Conservation (phyloP, 1,284 basidiomycete species). For the Cutaneotrichosporon cutaneum region DNA sequence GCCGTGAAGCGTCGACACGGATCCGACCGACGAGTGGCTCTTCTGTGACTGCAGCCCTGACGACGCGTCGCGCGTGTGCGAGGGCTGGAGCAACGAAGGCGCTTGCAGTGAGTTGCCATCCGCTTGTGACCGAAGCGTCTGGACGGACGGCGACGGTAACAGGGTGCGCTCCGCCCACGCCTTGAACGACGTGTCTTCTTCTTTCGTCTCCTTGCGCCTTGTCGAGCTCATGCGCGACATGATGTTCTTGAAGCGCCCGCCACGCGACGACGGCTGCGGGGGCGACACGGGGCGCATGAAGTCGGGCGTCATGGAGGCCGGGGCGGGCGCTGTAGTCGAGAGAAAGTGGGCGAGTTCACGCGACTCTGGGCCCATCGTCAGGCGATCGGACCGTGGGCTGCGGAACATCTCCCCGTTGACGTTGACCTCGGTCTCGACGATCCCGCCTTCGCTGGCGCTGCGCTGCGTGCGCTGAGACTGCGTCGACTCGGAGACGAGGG, state of each 20-base stretch:
- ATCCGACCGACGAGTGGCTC: slow-evolving; percentile 15
- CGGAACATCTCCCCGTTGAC: slow-evolving; percentile 1
- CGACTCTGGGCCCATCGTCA: slow-evolving; percentile 17
- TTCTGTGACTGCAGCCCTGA: slow-evolving; percentile 12
- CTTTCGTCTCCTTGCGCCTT: slow-evolving; percentile 1
- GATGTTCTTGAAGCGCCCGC: slow-evolving; percentile 14
- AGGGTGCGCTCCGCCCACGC: slow-evolving; percentile 3
- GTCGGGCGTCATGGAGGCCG: not conserved
- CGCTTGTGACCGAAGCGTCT: not conserved
- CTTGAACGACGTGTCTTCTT: slow-evolving; percentile 3
- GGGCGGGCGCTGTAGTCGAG: slow-evolving; percentile 31
- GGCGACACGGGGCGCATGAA: not conserved
- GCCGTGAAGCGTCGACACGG: slow-evolving; percentile 7
- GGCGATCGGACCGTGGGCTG: slow-evolving; percentile 12
- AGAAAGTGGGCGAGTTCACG: slow-evolving; percentile 49
- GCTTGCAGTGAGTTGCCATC: not conserved
- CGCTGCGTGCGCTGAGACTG: slow-evolving; percentile 2
- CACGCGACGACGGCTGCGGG: not conserved
- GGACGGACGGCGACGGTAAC: not conserved
- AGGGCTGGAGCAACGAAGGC: not conserved
- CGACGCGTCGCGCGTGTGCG: not conserved
- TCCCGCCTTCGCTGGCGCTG: slow-evolving; percentile 16
- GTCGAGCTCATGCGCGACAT: slow-evolving; percentile 17
- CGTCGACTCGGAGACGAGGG: not conserved
- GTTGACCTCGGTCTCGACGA: slow-evolving; percentile 1